phyloP scores from a whole-genome alignment of 495 filamentous ascomycete genomes.

The Platismatia glauca region DNA sequence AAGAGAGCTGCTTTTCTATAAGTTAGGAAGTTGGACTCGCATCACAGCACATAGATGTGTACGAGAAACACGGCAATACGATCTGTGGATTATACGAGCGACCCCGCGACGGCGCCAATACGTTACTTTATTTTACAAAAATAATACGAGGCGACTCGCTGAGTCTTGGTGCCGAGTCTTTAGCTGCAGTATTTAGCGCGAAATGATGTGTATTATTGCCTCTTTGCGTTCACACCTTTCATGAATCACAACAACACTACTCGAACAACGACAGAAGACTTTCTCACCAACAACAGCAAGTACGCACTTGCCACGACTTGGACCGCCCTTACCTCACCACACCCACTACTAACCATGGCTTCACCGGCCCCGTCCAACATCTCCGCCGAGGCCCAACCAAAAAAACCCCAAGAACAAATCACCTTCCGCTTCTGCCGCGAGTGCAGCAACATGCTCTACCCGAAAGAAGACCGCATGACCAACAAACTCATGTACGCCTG shows the following conservation, averaged over 20 bases:
- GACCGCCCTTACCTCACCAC: not conserved
- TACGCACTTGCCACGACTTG: not conserved
- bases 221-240: too few species aligned
- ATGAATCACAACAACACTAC: too few species aligned
- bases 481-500: slow-evolving; percentile 68
- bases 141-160: too few species aligned
- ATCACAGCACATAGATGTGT: not conserved
- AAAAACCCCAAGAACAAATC: slow-evolving; percentile 60
- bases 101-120: too few species aligned
- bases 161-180: not conserved
- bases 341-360: slow-evolving; percentile 26
- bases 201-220: too few species aligned
- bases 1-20: not conserved
- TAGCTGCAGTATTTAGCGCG: slow-evolving; percentile 1
- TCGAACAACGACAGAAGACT: not conserved
- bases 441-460: slow-evolving; percentile 97
- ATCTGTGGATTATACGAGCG: too few species aligned
- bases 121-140: too few species aligned
- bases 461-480: slow-evolving; percentile 70
- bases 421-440: slow-evolving; percentile 96
- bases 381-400: slow-evolving; percentile 33
- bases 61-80: not conserved
- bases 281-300: not conserved
- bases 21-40: not conserved
- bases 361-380: slow-evolving; percentile 50